Percentiles rank a stretch among this genome's conserved stretches.
Conservation (phyloP, 2,329 filamentous ascomycete species). For the Pyricularia pennisetigena region DNA sequence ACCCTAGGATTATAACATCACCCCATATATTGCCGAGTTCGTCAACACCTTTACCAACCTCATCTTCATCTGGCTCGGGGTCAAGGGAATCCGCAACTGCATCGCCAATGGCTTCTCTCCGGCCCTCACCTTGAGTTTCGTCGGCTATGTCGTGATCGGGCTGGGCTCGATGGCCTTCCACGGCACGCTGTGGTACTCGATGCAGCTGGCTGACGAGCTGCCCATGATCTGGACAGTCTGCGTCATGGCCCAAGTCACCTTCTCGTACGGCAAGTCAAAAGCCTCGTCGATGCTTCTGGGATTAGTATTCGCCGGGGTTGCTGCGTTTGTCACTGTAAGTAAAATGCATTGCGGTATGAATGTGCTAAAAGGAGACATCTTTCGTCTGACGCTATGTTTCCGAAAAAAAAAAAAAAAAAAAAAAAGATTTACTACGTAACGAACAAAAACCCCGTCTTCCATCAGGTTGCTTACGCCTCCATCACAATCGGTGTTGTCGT, state of each 20-base stretch:
- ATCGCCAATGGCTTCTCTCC: constrained; percentile 60
- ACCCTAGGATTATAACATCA: constrained; percentile 25
- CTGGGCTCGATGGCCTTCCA: constrained; percentile 48
- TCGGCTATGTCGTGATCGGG: constrained; percentile 44
- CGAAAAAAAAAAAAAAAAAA: too few species aligned
- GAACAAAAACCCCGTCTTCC: constrained; percentile 72
- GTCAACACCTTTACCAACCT: constrained; percentile 67
- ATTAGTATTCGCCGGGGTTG: constrained; percentile 41
- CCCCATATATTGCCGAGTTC: constrained; percentile 24
- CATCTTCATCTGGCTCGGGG: constrained; percentile 69
- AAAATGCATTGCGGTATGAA: neutral
- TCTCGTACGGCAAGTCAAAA: constrained; percentile 54
- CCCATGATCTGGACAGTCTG: constrained; percentile 52
- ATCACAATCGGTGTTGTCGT: constrained; percentile 62
- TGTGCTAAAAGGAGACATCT: neutral
- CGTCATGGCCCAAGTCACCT: constrained; percentile 54
- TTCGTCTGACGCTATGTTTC: neutral
- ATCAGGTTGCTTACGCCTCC: constrained; percentile 68
- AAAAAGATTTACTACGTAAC: constrained; percentile 52
- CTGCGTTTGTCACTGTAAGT: constrained; percentile 65
- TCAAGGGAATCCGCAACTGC: constrained; percentile 67
- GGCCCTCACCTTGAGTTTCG: constrained; percentile 60
- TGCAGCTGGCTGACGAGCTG: constrained; percentile 51
- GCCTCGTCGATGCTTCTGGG: constrained; percentile 38
- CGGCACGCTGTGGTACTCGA: constrained; percentile 45